Conservation (phyloP, 441 rosid genomes). For the Populus trichocarpa region DNA sequence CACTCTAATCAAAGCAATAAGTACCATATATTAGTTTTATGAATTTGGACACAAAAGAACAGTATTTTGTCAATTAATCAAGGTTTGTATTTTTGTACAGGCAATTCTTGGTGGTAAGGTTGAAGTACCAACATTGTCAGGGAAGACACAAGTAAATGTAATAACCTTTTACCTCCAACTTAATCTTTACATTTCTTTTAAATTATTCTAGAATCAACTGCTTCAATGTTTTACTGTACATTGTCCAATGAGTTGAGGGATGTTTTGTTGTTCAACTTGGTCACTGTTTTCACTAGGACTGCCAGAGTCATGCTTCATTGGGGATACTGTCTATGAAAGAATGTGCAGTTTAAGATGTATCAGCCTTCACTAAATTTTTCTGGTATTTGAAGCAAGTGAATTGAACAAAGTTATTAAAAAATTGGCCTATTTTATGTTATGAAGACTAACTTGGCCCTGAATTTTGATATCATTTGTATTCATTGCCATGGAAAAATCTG, state of each 20-base stretch:
- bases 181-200: background rate
- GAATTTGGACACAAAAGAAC: background rate
- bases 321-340: background rate
- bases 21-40: background rate
- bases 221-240: background rate
- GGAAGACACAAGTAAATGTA: slow-evolving; percentile 68
- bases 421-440: background rate
- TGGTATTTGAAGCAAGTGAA: background rate
- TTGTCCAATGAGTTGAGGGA: background rate
- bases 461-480: background rate
- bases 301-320: background rate
- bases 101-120: slow-evolving; percentile 87
- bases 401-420: background rate
- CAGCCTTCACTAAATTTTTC: background rate
- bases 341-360: background rate
- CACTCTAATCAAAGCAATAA: background rate
- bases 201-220: background rate
- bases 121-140: slow-evolving; percentile 81
- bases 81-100: slow-evolving; percentile 41
- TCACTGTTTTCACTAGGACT: background rate
- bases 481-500: background rate
- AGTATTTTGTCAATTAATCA: slow-evolving; percentile 5
- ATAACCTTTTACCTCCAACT: slow-evolving; percentile 19
- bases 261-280: background rate
- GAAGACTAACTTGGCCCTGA: background rate